Conservation (phyloP, 2,329 filamentous ascomycete species). For the Microdochium nivale region DNA sequence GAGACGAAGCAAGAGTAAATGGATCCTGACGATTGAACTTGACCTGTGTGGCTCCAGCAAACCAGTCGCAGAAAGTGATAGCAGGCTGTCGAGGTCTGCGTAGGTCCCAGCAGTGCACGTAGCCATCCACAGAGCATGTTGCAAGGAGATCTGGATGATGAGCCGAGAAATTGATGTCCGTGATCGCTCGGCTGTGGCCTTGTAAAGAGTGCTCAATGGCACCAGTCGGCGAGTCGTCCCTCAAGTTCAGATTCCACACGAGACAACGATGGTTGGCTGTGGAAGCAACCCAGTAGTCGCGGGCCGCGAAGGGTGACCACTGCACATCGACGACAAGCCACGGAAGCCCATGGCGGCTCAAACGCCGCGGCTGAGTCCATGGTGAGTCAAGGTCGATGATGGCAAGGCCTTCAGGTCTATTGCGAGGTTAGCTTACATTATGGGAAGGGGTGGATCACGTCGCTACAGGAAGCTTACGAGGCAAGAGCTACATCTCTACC, state of each 20-base stretch:
- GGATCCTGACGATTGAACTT: slow-evolving; percentile 87
- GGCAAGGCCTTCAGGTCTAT: slow-evolving; percentile 71
- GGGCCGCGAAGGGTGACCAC: slow-evolving; percentile 86
- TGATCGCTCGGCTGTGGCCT: slow-evolving; percentile 80
- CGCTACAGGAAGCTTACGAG: slow-evolving; percentile 49
- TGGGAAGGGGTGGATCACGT: slow-evolving; percentile 8
- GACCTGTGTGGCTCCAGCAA: slow-evolving; percentile 86
- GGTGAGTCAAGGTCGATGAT: slow-evolving; percentile 89
- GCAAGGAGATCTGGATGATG: slow-evolving; percentile 84
- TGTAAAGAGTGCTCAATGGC: slow-evolving; percentile 82
- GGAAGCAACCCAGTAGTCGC: slow-evolving; percentile 89
- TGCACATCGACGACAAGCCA: slow-evolving; percentile 96
- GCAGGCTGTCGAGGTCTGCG: slow-evolving; percentile 64
- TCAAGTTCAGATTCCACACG: slow-evolving; percentile 83
- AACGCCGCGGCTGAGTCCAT: slow-evolving; percentile 75
- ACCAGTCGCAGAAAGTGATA: slow-evolving; percentile 84
- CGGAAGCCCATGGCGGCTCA: slow-evolving; percentile 74
- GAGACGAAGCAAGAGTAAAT: slow-evolving; percentile 83
- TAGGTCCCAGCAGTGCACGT: slow-evolving; percentile 88
- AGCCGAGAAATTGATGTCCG: slow-evolving; percentile 92
- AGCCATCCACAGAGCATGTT: slow-evolving; percentile 88
- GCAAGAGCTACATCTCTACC: slow-evolving; percentile 86
- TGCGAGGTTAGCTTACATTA: slow-evolving; percentile 7
- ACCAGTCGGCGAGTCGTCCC: slow-evolving; percentile 60
- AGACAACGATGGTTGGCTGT: slow-evolving; percentile 92